phyloP scores from a whole-genome alignment of 306 rosid species.

The Rosa lucieae region DNA sequence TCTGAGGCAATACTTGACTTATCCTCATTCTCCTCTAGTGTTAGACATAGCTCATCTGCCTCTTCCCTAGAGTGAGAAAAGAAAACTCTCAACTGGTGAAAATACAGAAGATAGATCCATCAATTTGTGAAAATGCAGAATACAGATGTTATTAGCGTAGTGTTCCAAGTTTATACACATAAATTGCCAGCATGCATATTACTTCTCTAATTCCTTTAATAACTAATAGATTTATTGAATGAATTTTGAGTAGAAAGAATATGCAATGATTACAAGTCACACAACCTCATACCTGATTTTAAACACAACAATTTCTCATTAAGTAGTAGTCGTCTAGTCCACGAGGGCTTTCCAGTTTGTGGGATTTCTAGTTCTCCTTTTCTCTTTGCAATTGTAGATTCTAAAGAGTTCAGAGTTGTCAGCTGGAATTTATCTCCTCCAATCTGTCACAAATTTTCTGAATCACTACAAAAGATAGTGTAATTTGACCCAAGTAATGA shows the following conservation, averaged over 20 bases:
- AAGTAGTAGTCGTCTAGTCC: constrained; percentile 74
- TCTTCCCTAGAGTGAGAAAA: constrained; percentile 59
- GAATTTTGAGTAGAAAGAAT: neutral
- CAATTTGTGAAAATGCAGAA: neutral
- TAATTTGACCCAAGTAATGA: constrained; percentile 1
- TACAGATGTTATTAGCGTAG: neutral
- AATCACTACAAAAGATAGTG: constrained; percentile 16
- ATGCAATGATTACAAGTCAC: neutral
- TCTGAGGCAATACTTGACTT: constrained; percentile 70
- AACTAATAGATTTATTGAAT: neutral
- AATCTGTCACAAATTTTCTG: constrained; percentile 40
- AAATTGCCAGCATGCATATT: neutral
- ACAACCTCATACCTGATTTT: constrained; percentile 51
- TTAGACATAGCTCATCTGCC: constrained; percentile 75
- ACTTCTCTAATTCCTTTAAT: neutral
- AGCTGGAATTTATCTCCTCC: constrained; percentile 54
- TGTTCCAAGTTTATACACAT: neutral
- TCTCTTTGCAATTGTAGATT: constrained; percentile 65
- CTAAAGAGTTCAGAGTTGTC: constrained; percentile 65
- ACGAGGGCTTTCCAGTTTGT: constrained; percentile 53
- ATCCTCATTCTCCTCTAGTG: constrained; percentile 69
- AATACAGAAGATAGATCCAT: too few species aligned
- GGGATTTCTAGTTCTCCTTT: constrained; percentile 52
- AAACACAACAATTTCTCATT: constrained; percentile 63
- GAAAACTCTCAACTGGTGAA: neutral